Evolutionary conservation across 2,329 filamentous ascomycete genomes (phyloP), one percentile per base, ranked within the genome.

Genomic region (Didymella arachidicola): DNA sequence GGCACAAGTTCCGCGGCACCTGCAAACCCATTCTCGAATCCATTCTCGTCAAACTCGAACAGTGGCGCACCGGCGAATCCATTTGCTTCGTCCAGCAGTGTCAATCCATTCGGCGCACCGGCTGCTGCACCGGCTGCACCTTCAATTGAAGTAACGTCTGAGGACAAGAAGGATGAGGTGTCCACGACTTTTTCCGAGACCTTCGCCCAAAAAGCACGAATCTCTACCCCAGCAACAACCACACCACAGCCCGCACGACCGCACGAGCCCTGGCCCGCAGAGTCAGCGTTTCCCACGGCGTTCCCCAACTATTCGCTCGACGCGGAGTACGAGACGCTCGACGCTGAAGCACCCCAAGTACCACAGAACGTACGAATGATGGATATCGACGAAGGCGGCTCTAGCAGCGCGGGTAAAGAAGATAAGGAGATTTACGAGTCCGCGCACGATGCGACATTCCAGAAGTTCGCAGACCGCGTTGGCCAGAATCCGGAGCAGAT

Each of bases 261-360:
- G 0, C 79, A 84, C 1, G 86, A 92, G 65, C 89, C 92, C 8
- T 98, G 93, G 93, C 94, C 94, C 0, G 73, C 83, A 12, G 79
- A 82, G 38, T 82, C 86, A 1, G 78, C 83, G 0, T 89, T 91
- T 65, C 90, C 92, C 0, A 61, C 81, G 1, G 82, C 92, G 0
- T 98, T 93, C 77, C 89, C 92, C 0, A 80, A 85, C 29, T 90
- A 89, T 72, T 91, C 92, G 80, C 83, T 89, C 49, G 95, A 98
- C 67, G 94, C 94, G 50, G 94, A 97, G 72, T 96, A 92, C 78
- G 95, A 99, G 77, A 91, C 90, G 4, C 85, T 98, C 26, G 91
- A 92, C 61, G 75, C 77, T 18, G 78, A 78, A 10, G 78, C 69
- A 2, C 83, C 84, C 0, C 77, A 78, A 29, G 83, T 84, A 42